Conservation (phyloP, 257 asterid genomes). For the Cynanchum wilfordii region DNA sequence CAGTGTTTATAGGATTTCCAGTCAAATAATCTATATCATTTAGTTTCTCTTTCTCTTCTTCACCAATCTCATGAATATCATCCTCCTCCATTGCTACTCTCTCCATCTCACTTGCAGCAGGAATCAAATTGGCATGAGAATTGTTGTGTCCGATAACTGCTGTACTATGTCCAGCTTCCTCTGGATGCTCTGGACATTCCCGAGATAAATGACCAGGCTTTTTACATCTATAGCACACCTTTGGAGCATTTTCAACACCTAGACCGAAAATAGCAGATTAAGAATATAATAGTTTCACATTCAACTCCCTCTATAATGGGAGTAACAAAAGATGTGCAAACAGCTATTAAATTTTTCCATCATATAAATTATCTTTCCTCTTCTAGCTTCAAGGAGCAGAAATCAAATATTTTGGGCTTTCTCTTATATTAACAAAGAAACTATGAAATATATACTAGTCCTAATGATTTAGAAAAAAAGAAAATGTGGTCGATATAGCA, state of each 20-base stretch:
- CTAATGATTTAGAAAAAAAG: too few relatives aligned
- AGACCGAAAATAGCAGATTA: constrained; percentile 1
- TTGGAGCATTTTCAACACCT: constrained; percentile 55
- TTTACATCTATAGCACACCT: constrained; percentile 87
- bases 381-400: neutral
- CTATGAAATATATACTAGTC: neutral
- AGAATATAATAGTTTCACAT: neutral
- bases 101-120: constrained; percentile 44
- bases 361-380: neutral
- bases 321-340: neutral
- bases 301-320: neutral
- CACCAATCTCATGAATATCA: constrained; percentile 91
- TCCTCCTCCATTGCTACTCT: constrained; percentile 86
- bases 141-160: constrained; percentile 26
- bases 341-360: neutral
- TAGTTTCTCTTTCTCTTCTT: constrained; percentile 85
- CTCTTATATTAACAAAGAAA: neutral
- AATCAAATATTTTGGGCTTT: neutral
- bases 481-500: too few relatives aligned
- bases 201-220: constrained; percentile 79
- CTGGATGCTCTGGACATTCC: constrained; percentile 71
- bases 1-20: constrained; percentile 74
- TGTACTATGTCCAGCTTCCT: constrained; percentile 34
- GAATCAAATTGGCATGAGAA: constrained; percentile 14
- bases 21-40: constrained; percentile 90